phyloP scores from a whole-genome alignment of 2,329 filamentous ascomycete species.

The Penicillium sp. region DNA sequence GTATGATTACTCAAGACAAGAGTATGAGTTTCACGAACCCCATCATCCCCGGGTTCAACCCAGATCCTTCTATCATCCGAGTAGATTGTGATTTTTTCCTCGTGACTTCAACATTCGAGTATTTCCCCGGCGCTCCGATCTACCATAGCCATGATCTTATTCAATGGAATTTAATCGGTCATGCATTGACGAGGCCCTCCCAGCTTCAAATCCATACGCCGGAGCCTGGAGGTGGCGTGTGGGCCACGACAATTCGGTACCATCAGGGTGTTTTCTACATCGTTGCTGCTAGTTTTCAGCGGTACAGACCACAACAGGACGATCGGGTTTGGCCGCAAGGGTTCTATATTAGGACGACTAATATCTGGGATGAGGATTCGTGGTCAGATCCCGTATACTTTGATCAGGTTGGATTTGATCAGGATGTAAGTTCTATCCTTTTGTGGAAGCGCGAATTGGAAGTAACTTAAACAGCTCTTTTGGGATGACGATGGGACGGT shows the following conservation, averaged over 20 bases:
- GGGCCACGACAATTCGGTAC: conserved; percentile 51
- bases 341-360: conserved; percentile 54
- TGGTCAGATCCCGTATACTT: conserved; percentile 58
- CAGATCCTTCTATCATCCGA: conserved; percentile 58
- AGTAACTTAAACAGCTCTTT: conserved; percentile 41
- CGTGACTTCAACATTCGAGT: conserved; percentile 62
- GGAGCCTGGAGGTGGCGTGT: conserved; percentile 39
- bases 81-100: conserved; percentile 56
- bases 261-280: conserved; percentile 48
- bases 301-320: conserved; percentile 39
- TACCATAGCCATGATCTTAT: conserved; percentile 54
- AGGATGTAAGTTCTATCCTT: conserved; percentile 43
- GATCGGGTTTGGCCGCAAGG: conserved; percentile 53
- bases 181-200: conserved; percentile 32
- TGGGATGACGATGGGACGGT: conserved; percentile 52
- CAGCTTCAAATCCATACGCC: conserved; percentile 38
- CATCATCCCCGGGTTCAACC: conserved; percentile 60
- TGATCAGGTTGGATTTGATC: conserved; percentile 55
- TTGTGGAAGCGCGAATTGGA: not conserved
- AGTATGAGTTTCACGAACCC: conserved; percentile 43
- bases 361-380: conserved; percentile 51
- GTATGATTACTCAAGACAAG: not conserved
- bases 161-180: conserved; percentile 39
- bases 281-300: conserved; percentile 46
- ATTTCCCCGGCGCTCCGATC: conserved; percentile 60